phyloP scores from a whole-genome alignment of 257 asterid genomes.

The Leonotis leonurus region DNA sequence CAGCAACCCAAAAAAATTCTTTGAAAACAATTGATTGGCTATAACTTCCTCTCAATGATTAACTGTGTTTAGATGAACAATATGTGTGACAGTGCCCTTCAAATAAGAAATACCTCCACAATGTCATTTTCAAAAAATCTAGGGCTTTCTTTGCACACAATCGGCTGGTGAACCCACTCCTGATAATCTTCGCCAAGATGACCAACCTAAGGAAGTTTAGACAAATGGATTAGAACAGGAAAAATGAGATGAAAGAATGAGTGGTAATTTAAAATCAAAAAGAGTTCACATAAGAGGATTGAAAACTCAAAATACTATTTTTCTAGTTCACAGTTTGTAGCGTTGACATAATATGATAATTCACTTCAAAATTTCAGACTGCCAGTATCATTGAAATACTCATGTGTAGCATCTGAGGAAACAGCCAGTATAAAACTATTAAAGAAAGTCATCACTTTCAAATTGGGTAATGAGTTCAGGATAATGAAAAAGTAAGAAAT shows the following conservation, averaged over 20 bases:
- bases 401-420: not conserved
- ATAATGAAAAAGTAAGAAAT: not conserved
- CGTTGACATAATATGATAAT: not conserved
- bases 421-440: not conserved
- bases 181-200: slow-evolving; percentile 86
- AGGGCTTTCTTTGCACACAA: slow-evolving; percentile 79
- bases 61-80: not conserved
- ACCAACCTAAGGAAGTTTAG: slow-evolving; percentile 54
- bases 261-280: not conserved
- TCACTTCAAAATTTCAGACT: not conserved
- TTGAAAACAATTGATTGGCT: not conserved
- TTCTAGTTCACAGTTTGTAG: not conserved
- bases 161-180: slow-evolving; percentile 97
- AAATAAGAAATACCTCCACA: slow-evolving; percentile 54
- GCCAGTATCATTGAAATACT: not conserved
- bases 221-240: not conserved
- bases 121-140: slow-evolving; percentile 71
- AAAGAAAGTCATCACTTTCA: not conserved
- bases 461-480: not conserved
- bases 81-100: not conserved
- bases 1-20: not conserved
- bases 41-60: not conserved
- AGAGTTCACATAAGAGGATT: not conserved
- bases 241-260: not conserved
- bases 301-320: not conserved